Conservation (phyloP, 371 early-diverging fungal genomes). For the Saksenaea oblongispora region DNA sequence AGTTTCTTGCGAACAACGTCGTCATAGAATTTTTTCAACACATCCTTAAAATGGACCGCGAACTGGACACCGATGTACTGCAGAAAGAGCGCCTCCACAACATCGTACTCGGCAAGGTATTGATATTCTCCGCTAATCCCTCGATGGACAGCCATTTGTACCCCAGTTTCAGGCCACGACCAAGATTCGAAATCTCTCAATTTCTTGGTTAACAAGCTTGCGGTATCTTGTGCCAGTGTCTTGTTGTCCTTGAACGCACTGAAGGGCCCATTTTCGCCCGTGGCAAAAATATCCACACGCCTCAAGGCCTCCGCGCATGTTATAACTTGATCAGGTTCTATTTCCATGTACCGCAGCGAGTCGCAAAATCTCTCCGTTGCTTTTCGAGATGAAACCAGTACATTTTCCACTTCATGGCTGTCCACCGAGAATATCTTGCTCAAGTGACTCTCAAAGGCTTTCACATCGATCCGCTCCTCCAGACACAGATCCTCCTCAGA, state of each 20-base stretch:
- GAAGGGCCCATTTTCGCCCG: not conserved
- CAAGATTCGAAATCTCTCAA: slow-evolving; percentile 11
- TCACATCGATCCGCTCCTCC: slow-evolving; percentile 1
- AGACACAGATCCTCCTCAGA: slow-evolving; percentile 2
- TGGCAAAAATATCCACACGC: not conserved
- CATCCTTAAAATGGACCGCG: slow-evolving; percentile 1
- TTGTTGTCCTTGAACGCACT: slow-evolving; percentile 5
- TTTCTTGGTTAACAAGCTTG: slow-evolving; percentile 10
- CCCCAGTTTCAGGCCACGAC: slow-evolving; percentile 12
- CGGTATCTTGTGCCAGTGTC: slow-evolving; percentile 8
- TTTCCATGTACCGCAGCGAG: not conserved
- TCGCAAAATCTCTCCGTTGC: slow-evolving; percentile 1
- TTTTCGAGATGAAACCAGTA: not conserved
- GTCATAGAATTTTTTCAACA: not conserved
- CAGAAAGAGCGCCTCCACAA: slow-evolving; percentile 16
- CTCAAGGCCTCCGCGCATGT: not conserved
- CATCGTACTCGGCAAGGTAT: slow-evolving; percentile 13
- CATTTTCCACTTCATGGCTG: not conserved
- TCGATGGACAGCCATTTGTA: slow-evolving; percentile 12
- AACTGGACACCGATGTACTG: slow-evolving; percentile 16
- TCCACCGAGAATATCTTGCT: not conserved
- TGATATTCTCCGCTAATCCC: slow-evolving; percentile 15
- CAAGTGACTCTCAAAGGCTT: not conserved
- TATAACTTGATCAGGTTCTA: not conserved
- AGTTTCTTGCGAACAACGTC: not conserved